phyloP scores from a whole-genome alignment of 768 basidiomycete species.

The Hypholoma fasciculare region DNA sequence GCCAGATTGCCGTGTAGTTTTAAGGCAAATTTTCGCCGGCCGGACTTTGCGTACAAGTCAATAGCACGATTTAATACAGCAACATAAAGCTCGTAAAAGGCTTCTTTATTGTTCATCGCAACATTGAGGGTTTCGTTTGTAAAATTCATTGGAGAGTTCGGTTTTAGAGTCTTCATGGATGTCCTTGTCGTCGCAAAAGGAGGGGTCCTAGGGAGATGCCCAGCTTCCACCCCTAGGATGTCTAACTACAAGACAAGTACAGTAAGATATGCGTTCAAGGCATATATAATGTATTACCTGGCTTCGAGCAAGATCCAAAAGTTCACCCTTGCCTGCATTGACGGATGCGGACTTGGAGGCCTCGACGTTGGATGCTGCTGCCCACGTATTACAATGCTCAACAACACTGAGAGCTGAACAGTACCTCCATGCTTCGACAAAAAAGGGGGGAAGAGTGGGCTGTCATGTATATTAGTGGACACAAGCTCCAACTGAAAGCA shows the following conservation, averaged over 20 bases:
- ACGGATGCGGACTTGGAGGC: constrained; percentile 48
- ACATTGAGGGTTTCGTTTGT: constrained; percentile 61
- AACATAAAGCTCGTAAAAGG: constrained; percentile 80
- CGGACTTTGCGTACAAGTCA: constrained; percentile 81
- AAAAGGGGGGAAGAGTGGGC: constrained; percentile 57
- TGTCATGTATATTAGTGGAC: constrained; percentile 8
- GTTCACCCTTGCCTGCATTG: constrained; percentile 83
- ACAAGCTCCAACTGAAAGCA: background rate
- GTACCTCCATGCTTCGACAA: constrained; percentile 93
- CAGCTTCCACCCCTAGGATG: constrained; percentile 71
- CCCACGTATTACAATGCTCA: constrained; percentile 78
- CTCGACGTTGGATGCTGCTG: constrained; percentile 46
- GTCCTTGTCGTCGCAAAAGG: constrained; percentile 65
- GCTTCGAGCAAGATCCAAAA: constrained; percentile 82
- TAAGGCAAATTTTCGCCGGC: constrained; percentile 81
- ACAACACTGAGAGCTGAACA: constrained; percentile 85
- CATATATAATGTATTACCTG: constrained; percentile 54
- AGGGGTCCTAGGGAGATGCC: constrained; percentile 67
- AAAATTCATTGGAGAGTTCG: constrained; percentile 35
- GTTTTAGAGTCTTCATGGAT: constrained; percentile 23
- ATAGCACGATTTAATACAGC: constrained; percentile 78
- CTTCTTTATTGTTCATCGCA: constrained; percentile 52
- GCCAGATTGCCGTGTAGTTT: constrained; percentile 86
- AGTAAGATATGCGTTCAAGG: background rate
- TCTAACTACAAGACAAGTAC: constrained; percentile 62